These are phyloP conservation scores for Apiospora saccharicola DNA, from an alignment of 2,329 filamentous ascomycete genomes.

Conservation along the genomic window DNA sequence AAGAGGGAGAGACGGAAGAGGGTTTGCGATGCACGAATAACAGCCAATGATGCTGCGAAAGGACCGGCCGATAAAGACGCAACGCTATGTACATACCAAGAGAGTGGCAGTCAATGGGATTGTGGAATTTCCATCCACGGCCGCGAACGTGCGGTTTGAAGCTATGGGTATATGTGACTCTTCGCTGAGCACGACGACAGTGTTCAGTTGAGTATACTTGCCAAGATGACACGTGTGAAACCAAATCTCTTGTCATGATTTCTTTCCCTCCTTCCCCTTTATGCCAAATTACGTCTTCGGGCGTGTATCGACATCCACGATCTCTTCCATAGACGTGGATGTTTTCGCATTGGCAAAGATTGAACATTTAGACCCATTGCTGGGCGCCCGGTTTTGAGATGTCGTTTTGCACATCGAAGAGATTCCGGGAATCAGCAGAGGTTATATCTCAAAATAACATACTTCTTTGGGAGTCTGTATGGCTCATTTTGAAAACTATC, in stretches of 20 bases:
- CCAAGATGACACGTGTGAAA: not conserved
- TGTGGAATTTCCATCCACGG: slow-evolving; percentile 7
- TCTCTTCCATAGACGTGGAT: slow-evolving; percentile 54
- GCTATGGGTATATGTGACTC: not conserved
- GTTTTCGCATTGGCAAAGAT: slow-evolving; percentile 67
- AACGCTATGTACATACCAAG: slow-evolving; percentile 10
- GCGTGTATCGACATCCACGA: slow-evolving; percentile 53
- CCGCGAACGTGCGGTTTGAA: not conserved
- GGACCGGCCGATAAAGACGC: not conserved
- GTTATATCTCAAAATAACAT: slow-evolving; percentile 53
- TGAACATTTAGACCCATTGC: slow-evolving; percentile 57
- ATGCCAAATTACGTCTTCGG: slow-evolving; percentile 29
- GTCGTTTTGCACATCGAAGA: slow-evolving; percentile 62
- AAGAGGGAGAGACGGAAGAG: slow-evolving; percentile 23
- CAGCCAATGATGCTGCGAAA: too few species aligned
- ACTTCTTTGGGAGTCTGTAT: not conserved
- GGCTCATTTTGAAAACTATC: not conserved
- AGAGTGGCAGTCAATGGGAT: slow-evolving; percentile 20
- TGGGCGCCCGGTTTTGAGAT: slow-evolving; percentile 64
- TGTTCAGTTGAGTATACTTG: not conserved
- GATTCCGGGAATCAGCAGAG: slow-evolving; percentile 66
- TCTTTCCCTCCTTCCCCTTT: not conserved
- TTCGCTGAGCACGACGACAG: not conserved
- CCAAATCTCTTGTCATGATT: not conserved
- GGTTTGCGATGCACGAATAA: not conserved